These are phyloP conservation scores for Emydomyces testavorans DNA, from an alignment of 2,329 filamentous ascomycete species.

Conservation along the genomic window DNA sequence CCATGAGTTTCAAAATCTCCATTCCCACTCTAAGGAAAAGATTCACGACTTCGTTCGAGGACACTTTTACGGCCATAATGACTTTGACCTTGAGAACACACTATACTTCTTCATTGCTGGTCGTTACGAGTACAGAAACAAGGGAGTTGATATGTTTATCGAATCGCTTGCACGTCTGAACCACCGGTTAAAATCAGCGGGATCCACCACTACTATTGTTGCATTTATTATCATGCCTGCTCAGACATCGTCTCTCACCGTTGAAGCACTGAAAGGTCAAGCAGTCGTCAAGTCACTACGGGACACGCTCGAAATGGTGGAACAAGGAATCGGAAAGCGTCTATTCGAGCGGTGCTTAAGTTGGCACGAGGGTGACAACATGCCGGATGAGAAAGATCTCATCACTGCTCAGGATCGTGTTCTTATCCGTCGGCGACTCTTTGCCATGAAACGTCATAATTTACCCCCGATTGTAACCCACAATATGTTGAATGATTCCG, in stretches of 20 bases:
- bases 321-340: slow-evolving; percentile 81
- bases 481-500: slow-evolving; percentile 91
- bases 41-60: slow-evolving; percentile 97
- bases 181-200: slow-evolving; percentile 72
- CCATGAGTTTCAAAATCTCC: slow-evolving; percentile 97
- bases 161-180: slow-evolving; percentile 91
- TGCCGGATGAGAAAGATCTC: slow-evolving; percentile 94
- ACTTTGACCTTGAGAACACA: slow-evolving; percentile 93
- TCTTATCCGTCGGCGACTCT: slow-evolving; percentile 76
- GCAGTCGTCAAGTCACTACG: slow-evolving; percentile 93
- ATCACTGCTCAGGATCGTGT: slow-evolving; percentile 88
- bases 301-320: slow-evolving; percentile 86
- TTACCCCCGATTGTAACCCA: slow-evolving; percentile 95
- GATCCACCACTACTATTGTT: slow-evolving; percentile 86
- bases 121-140: slow-evolving; percentile 95
- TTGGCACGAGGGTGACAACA: slow-evolving; percentile 87
- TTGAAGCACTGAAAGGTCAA: slow-evolving; percentile 91
- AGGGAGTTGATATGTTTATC: slow-evolving; percentile 99
- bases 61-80: slow-evolving; percentile 96
- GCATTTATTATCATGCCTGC: slow-evolving; percentile 99
- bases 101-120: slow-evolving; percentile 96
- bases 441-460: slow-evolving; percentile 87
- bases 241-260: slow-evolving; percentile 85
- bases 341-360: slow-evolving; percentile 88
- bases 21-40: slow-evolving; percentile 92